phyloP scores from a whole-genome alignment of 2,329 filamentous ascomycete genomes.

The Hypoxylon sp. region DNA sequence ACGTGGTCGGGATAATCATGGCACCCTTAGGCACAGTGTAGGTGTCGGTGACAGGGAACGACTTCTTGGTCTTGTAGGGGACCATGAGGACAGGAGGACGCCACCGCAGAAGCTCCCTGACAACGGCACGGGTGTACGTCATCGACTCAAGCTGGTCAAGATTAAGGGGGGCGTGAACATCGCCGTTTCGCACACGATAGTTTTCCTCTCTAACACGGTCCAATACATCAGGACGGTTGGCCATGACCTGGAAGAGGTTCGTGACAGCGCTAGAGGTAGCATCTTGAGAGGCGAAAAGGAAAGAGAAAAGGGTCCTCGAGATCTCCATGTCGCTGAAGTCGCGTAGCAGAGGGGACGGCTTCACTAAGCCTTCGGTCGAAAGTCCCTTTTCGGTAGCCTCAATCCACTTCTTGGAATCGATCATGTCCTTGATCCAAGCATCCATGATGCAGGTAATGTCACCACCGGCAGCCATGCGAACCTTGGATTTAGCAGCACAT shows the following conservation, averaged over 20 bases:
- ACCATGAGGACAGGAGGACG: conserved; percentile 98
- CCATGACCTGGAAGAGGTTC: conserved; percentile 95
- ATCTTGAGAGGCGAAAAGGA: conserved; percentile 97
- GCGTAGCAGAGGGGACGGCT: conserved; percentile 85
- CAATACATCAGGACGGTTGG: conserved; percentile 91
- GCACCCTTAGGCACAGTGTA: conserved; percentile 95
- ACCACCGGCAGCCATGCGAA: conserved; percentile 89
- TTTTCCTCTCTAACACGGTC: conserved; percentile 95
- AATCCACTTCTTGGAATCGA: conserved; percentile 85
- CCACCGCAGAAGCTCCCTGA: conserved; percentile 92
- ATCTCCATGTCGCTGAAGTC: conserved; percentile 93
- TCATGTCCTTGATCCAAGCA: conserved; percentile 89
- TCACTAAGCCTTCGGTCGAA: conserved; percentile 75
- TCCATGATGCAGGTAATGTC: conserved; percentile 94
- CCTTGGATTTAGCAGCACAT: conserved; percentile 93
- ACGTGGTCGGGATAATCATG: conserved; percentile 94
- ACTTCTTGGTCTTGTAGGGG: conserved; percentile 93
- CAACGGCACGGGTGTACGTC: conserved; percentile 90
- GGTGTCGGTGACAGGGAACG: conserved; percentile 86
- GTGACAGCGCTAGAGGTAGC: conserved; percentile 93
- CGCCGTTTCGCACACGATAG: conserved; percentile 78
- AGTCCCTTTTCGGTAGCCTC: conserved; percentile 81
- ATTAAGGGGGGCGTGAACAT: conserved; percentile 76
- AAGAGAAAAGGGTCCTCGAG: conserved; percentile 92
- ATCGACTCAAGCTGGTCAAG: conserved; percentile 91